Percentiles rank a stretch among this genome's conserved stretches.
phyloP scores from a whole-genome alignment of 192 early-diverging fungal genomes.

The Coemansia biformis region DNA sequence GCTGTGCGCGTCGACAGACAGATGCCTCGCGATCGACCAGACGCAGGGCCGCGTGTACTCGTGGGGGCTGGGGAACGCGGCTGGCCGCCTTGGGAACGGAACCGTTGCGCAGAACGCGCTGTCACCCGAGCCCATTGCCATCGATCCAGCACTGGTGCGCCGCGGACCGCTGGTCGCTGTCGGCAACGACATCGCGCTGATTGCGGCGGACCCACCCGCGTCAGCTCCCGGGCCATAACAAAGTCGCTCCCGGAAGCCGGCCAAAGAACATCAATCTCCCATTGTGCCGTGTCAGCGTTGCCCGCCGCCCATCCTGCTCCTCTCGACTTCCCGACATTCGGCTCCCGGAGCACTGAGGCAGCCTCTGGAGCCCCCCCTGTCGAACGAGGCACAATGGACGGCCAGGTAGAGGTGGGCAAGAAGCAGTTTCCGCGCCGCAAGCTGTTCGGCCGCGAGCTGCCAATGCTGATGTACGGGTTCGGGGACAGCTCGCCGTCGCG shows the following conservation, averaged over 20 bases:
- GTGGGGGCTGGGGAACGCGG: constrained; percentile 40
- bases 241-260: too few species aligned
- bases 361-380: too few species aligned
- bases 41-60: constrained; percentile 14
- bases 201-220: constrained; percentile 4
- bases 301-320: too few species aligned
- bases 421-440: constrained; percentile 45
- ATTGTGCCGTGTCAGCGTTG: too few species aligned
- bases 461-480: constrained; percentile 45
- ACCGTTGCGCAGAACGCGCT: constrained; percentile 6
- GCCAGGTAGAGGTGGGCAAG: constrained; percentile 34
- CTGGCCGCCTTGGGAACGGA: constrained; percentile 30
- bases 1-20: constrained; percentile 58
- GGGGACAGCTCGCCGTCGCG: constrained; percentile 30
- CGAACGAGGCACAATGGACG: too few species aligned
- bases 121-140: constrained; percentile 14
- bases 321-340: too few species aligned
- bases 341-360: too few species aligned
- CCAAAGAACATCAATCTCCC: too few species aligned
- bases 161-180: constrained; percentile 26
- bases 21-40: constrained; percentile 25
- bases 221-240: too few species aligned
- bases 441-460: constrained; percentile 42
- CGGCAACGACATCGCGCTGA: constrained; percentile 41
- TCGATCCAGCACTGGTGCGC: constrained; percentile 3